These are phyloP conservation scores for Fraxinus americana DNA, from an alignment of 257 asterid species.

Conservation along the genomic window DNA sequence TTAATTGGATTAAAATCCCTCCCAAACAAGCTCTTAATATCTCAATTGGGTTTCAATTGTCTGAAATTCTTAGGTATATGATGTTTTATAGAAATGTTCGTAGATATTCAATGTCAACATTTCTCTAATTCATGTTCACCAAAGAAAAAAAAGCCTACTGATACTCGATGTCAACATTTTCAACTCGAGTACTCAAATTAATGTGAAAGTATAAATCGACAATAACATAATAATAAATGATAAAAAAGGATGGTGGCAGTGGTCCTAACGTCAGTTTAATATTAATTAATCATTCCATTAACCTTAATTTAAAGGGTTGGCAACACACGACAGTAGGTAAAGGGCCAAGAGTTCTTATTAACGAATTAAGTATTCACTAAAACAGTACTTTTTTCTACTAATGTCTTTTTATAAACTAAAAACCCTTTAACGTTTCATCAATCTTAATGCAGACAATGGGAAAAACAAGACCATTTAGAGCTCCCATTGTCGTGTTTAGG, in stretches of 20 bases:
- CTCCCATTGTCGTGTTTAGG: conserved; percentile 33
- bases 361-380: conserved; percentile 8
- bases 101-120: too few relatives aligned
- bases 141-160: too few relatives aligned
- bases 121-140: not conserved
- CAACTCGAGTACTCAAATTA: too few relatives aligned
- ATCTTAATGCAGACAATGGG: conserved; percentile 26
- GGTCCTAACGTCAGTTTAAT: not conserved
- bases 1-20: too few relatives aligned
- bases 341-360: conserved; percentile 13
- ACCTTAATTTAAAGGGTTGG: not conserved
- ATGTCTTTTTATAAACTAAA: not conserved
- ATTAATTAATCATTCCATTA: not conserved
- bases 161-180: too few relatives aligned
- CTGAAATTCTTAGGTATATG: too few relatives aligned
- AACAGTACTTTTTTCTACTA: not conserved
- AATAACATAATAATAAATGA: not conserved
- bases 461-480: conserved; percentile 40
- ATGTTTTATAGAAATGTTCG: not conserved
- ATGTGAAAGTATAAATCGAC: too few relatives aligned
- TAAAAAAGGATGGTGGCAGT: not conserved
- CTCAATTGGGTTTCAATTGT: not conserved
- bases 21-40: too few relatives aligned
- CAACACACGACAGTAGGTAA: not conserved
- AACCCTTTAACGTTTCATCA: conserved; percentile 5